Conservation (phyloP, 441 rosid species). For the Bruguiera hainesii region DNA sequence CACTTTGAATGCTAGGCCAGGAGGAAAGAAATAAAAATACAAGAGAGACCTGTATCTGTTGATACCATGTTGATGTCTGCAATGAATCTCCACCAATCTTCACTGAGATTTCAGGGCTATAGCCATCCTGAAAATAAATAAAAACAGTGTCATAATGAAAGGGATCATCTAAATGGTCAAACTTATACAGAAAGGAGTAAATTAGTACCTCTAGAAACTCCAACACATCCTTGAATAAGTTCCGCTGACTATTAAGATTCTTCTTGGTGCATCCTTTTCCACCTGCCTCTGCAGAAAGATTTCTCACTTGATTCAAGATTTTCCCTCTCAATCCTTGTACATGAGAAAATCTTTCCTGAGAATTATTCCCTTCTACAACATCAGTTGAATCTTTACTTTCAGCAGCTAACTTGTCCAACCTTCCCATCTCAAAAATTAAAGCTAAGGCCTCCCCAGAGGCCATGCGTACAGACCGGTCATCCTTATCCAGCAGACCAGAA, state of each 20-base stretch:
- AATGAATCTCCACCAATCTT: constrained; percentile 53
- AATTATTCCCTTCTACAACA: constrained; percentile 45
- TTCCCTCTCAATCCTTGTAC: constrained; percentile 67
- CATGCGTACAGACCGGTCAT: constrained; percentile 85
- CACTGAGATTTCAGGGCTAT: constrained; percentile 53
- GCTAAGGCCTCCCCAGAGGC: constrained; percentile 97
- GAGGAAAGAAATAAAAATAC: neutral
- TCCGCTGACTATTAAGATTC: constrained; percentile 81
- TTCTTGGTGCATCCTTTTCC: constrained; percentile 96
- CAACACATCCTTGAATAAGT: constrained; percentile 71
- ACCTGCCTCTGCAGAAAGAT: constrained; percentile 82
- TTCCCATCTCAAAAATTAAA: constrained; percentile 68
- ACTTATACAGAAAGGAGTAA: neutral
- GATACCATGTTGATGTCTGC: constrained; percentile 41
- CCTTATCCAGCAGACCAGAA: constrained; percentile 73
- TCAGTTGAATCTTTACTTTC: constrained; percentile 41
- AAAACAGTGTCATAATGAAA: constrained; percentile 2
- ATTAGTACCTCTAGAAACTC: constrained; percentile 80
- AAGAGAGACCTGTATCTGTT: constrained; percentile 64
- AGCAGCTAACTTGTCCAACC: constrained; percentile 60
- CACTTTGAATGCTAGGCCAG: neutral
- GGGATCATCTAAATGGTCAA: neutral
- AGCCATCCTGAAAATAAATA: constrained; percentile 46
- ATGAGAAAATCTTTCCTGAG: constrained; percentile 44
- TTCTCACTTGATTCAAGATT: constrained; percentile 66